Evolutionary conservation across 371 early-diverging fungal genomes (phyloP), one percentile per base, ranked within the genome.

Genomic region (Gilbertella persicaria): DNA sequence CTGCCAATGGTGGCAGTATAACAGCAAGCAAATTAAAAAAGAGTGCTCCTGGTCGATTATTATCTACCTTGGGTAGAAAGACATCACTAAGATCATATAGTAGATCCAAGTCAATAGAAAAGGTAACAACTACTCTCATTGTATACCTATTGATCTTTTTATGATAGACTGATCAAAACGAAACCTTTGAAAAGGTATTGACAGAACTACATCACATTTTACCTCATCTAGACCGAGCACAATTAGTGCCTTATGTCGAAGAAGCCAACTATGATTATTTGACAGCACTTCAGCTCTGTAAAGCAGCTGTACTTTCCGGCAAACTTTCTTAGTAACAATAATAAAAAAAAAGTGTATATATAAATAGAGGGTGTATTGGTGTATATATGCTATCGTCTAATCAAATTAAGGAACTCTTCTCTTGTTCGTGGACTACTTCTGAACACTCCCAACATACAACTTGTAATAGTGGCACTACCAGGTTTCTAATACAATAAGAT

Each of bases 401-500:
- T 88, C 48, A 91, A 71, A 5, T 87, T 83, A 53, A 98, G 78
- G 78, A 97, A 98, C 70, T 98, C 99, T 60, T 97, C 97, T 44
- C 99, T 76, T 16, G 98, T 98, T 76, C 94, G 92, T 38, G 90
- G 90, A 53, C 95, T 89, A 40, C 88, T 81, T 38, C 96, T 79
- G 75, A 99, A 99, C 26, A 79, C 84, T 43, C 99, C 99, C 56
- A 97, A 79, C 97, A 97, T 99, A 52, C 89, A 95, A 57, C 88
- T 88, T 30, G 99, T 99, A 39, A 94, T 86, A 20, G 99, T 99
- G 41, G 83, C 78, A 64, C 90, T 89, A 20, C 95, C 94, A 7
- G 98, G 93, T 80, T 98, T 98, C 64, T 95, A 88, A 30, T 14
- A 5, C 39, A 21, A 39, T 50, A 5, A 37, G 28, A 35, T 25